Evolutionary conservation across 768 basidiomycete genomes (phyloP).

Genomic region (Russula lepida): DNA sequence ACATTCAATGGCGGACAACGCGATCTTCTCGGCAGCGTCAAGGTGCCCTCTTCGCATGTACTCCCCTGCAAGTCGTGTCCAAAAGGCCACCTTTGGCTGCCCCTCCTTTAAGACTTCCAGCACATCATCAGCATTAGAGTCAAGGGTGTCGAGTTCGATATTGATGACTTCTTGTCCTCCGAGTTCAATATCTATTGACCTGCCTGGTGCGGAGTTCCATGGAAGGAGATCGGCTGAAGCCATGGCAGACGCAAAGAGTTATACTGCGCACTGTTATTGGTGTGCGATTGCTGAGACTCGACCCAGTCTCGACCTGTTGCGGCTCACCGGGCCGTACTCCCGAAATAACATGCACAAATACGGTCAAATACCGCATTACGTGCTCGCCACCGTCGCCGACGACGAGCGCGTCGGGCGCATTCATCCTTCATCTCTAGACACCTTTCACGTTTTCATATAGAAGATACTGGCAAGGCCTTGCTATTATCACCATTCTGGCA

Average conservation of each 20-base stretch:
- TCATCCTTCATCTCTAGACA: neutral
- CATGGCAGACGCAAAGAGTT: neutral
- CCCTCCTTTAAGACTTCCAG: constrained; percentile 65
- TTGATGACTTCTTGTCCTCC: constrained; percentile 81
- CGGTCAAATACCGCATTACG: constrained; percentile 15
- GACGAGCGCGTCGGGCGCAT: constrained; percentile 22
- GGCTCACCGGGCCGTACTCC: constrained; percentile 3
- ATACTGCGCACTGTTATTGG: neutral
- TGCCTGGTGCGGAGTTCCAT: constrained; percentile 20
- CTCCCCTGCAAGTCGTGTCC: constrained; percentile 79
- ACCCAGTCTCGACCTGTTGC: neutral
- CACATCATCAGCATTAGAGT: constrained; percentile 68
- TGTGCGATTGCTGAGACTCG: neutral
- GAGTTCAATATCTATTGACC: constrained; percentile 65
- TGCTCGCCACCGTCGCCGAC: constrained; percentile 21
- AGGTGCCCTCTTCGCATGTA: constrained; percentile 77
- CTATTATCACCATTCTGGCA: neutral
- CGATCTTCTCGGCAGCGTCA: constrained; percentile 70
- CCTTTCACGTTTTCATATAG: neutral
- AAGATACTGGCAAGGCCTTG: neutral
- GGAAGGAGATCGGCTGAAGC: constrained; percentile 12
- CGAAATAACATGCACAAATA: constrained; percentile 15
- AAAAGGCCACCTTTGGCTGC: constrained; percentile 62
- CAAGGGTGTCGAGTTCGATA: constrained; percentile 82
- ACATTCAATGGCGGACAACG: constrained; percentile 59